Conservation (phyloP, 2,329 filamentous ascomycete genomes). For the Aspergillus thermomutatus region DNA sequence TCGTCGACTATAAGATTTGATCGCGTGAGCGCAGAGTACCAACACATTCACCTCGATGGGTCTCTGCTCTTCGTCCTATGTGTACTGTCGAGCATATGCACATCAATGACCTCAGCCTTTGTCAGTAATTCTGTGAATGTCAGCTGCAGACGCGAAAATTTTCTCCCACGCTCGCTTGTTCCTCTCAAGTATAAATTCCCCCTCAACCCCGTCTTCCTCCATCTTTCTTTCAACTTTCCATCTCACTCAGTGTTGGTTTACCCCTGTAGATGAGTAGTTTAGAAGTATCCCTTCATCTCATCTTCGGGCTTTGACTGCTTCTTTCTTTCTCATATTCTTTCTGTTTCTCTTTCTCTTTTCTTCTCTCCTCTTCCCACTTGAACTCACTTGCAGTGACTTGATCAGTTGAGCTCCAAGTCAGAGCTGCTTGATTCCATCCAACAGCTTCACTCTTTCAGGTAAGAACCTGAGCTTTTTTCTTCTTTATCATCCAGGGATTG, state of each 20-base stretch:
- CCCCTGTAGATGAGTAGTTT: background rate
- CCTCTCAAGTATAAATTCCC: background rate
- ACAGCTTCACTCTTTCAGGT: background rate
- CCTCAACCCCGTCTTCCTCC: constrained; percentile 2
- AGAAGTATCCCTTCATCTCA: background rate
- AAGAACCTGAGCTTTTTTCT: constrained; percentile 2
- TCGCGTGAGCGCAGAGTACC: constrained; percentile 8
- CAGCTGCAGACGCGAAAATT: background rate
- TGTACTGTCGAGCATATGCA: no score
- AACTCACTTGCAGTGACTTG: background rate
- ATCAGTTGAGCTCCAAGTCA: background rate
- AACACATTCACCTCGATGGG: background rate
- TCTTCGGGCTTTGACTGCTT: constrained; percentile 3
- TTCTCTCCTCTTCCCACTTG: background rate
- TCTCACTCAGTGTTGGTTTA: background rate
- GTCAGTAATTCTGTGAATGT: background rate
- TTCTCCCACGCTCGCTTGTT: background rate
- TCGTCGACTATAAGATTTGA: no score
- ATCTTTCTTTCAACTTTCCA: constrained; percentile 2
- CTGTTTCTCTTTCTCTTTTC: background rate
- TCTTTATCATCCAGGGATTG: background rate
- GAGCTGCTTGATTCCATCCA: background rate
- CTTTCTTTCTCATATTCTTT: background rate
- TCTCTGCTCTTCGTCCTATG: background rate
- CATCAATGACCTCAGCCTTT: background rate